phyloP scores from a whole-genome alignment of 768 basidiomycete species.

The Cubamyces lactineus region DNA sequence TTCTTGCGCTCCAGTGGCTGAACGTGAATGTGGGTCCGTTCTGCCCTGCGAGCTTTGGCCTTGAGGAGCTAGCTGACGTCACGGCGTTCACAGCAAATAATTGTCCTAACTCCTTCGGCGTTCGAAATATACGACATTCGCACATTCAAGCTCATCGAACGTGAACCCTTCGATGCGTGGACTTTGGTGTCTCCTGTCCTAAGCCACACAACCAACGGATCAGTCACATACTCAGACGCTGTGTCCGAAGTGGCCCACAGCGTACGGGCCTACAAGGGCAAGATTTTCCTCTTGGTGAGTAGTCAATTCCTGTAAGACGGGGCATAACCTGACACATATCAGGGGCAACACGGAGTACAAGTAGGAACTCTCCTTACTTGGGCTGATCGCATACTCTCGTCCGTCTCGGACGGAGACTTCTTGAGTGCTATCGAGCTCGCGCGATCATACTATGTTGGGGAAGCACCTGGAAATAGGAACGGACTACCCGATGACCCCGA shows the following conservation, averaged over 20 bases:
- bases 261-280: constrained; percentile 83
- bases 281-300: constrained; percentile 85
- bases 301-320: neutral
- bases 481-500: constrained; percentile 72
- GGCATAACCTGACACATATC: constrained; percentile 10
- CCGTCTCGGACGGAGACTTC: constrained; percentile 87
- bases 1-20: constrained; percentile 85
- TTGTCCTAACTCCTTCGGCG: constrained; percentile 56
- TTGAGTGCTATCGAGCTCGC: constrained; percentile 87
- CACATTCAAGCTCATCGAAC: constrained; percentile 61
- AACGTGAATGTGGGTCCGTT: constrained; percentile 77
- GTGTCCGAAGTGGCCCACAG: constrained; percentile 66
- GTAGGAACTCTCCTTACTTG: constrained; percentile 91
- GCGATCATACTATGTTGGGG: constrained; percentile 77
- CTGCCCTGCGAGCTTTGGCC: constrained; percentile 12
- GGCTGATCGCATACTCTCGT: constrained; percentile 88
- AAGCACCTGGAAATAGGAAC: constrained; percentile 84
- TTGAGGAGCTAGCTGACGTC: neutral
- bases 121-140: constrained; percentile 75
- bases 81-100: constrained; percentile 58
- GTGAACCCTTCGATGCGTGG: constrained; percentile 58
- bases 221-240: constrained; percentile 51
- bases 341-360: constrained; percentile 68
- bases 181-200: constrained; percentile 59
- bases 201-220: constrained; percentile 48